Evolutionary conservation across 129 eudicot species (phyloP).

Genomic region (Saussurea involucrata): DNA sequence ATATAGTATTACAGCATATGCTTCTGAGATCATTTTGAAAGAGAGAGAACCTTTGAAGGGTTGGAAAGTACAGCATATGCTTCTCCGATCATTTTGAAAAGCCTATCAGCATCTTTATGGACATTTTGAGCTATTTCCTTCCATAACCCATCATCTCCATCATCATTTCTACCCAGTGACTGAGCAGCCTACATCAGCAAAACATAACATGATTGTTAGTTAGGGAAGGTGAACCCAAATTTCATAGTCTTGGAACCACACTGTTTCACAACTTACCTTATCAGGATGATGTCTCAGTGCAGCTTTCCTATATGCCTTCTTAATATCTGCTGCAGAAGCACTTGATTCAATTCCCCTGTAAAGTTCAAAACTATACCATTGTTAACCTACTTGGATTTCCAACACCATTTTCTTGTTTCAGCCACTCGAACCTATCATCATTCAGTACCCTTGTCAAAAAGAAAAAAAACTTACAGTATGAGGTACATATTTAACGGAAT

Average conservation of each 20-base stretch:
- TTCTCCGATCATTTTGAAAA: conserved; percentile 97
- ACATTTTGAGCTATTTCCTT: conserved; percentile 84
- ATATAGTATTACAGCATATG: background rate
- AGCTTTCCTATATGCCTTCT: conserved; percentile 94
- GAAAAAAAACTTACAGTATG: conserved; percentile 68
- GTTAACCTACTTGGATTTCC: background rate
- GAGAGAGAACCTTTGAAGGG: conserved; percentile 56
- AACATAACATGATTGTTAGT: conserved; percentile 19
- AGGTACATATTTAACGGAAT: conserved; percentile 61
- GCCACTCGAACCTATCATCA: too few species aligned
- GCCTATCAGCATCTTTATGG: conserved; percentile 84
- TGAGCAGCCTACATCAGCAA: conserved; percentile 72
- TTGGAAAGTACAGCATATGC: conserved; percentile 94
- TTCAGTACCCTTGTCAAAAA: background rate
- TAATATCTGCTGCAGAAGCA: conserved; percentile 74
- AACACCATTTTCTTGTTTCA: background rate
- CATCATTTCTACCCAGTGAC: conserved; percentile 68
- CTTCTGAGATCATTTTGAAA: background rate
- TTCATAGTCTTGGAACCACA: background rate
- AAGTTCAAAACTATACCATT: conserved; percentile 14
- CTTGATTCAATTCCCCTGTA: conserved; percentile 80
- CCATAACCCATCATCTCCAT: conserved; percentile 80
- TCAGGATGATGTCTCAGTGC: conserved; percentile 98
- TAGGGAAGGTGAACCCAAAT: background rate
- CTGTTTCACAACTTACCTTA: conserved; percentile 47